Evolutionary conservation across 192 early-diverging fungal genomes (phyloP), one percentile per base, ranked within the genome.

Genomic region (Gigaspora rosea): DNA sequence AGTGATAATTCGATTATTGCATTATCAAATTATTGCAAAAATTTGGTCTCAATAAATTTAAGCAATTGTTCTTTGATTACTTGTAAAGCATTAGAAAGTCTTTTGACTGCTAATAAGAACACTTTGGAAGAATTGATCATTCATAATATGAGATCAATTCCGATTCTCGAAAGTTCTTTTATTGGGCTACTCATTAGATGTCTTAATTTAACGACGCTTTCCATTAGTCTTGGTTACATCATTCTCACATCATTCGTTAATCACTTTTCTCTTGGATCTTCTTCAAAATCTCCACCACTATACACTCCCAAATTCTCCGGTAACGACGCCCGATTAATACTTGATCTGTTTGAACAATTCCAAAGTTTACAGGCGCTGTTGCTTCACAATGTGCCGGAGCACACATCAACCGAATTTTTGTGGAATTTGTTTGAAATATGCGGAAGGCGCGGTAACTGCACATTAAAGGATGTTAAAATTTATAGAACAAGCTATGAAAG

Each of bases 121-220:
- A 66, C 35, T 1, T 41, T 66, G n/a, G n/a, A 66, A 22, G 35
- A 66, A 8, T 46, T 66, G n/a, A n/a, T 36, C 4, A 66, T 66
- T 22, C 64, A 66, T 66, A 47, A 66, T 47, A 66, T 66, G 64
- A 66, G 20, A 66, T 36, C 35, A 20, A 66, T 66, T 13, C 64
- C 36, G 8, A 4, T 9, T 16, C 46, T 66, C 0, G 46, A 32
- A 46, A 47, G 46, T 47, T 9, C 33, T 66, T 46, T 66, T 18
- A 10, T 16, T 5, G 64, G 47, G 10, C n/a, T 66, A 20, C 33
- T 66, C n/a, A 66, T 47, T 47, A 16, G 46, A 18, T 66, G 64
- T 66, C 2, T 18, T 20, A 33, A 66, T 8, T 20, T 66, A 10
- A n/a, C 7, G 18, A 47, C 18, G 41, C 7, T 66, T 20, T 66